phyloP scores from a whole-genome alignment of 805 yeast species.

The Candida chauliodis region DNA sequence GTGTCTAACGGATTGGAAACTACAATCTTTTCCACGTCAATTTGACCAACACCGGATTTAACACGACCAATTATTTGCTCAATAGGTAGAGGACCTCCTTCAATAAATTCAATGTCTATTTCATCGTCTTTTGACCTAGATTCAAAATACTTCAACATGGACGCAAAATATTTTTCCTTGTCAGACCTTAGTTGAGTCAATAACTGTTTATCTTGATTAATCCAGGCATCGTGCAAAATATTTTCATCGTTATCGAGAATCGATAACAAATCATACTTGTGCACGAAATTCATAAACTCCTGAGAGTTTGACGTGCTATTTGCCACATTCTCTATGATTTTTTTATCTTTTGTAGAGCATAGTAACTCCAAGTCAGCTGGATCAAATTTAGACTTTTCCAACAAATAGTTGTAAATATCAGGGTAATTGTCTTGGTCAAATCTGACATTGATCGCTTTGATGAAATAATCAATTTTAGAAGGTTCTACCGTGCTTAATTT shows the following conservation, averaged over 20 bases:
- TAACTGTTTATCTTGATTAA: conserved; percentile 11
- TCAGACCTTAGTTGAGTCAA: conserved; percentile 2
- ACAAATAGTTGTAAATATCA: conserved; percentile 28
- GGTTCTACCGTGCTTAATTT: conserved; percentile 22
- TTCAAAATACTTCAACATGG: conserved; percentile 13
- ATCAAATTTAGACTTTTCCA: conserved; percentile 22
- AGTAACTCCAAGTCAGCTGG: conserved; percentile 1
- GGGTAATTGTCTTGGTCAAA: conserved; percentile 15
- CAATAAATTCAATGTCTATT: conserved; percentile 7
- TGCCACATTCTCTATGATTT: conserved; percentile 3
- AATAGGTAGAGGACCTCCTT: conserved; percentile 14
- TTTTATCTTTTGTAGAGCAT: conserved; percentile 6
- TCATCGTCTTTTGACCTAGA: conserved; percentile 13
- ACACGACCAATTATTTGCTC: conserved; percentile 23
- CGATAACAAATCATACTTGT: conserved; percentile 3
- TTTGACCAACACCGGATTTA: conserved; percentile 10
- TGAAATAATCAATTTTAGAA: background rate
- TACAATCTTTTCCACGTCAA: conserved; percentile 28
- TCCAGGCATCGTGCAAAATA: conserved; percentile 15
- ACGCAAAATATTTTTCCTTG: conserved; percentile 7
- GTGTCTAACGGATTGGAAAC: conserved; percentile 47
- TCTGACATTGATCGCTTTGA: background rate
- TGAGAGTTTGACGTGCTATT: background rate
- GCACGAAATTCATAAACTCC: conserved; percentile 6
- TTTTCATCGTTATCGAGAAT: conserved; percentile 2